Base-by-base conservation (phyloP, 345 rosid genomes). In the Atalantia buxifolia region DNA sequence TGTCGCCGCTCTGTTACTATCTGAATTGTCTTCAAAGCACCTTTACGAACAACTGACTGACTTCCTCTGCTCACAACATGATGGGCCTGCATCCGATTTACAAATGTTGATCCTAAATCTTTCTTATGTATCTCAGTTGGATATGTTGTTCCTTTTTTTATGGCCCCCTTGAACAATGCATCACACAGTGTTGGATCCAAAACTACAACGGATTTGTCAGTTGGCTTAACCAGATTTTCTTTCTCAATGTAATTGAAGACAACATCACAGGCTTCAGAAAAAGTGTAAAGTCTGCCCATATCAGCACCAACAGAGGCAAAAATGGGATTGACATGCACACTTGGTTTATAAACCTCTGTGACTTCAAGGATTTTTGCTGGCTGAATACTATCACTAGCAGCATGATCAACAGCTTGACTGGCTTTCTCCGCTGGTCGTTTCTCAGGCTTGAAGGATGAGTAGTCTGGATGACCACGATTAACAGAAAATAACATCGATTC, bases 81-180 rank as follows among this genome's bases (percentile, higher is more conserved):
- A 83, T 91, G 91, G 27, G 97, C 90, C 76, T 91, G 99, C 98
- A 96, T 92, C 75, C 99, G 88, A 53, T 88, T 86, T 80, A 89
- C 61, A 82, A 94, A 94, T 42, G 83, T 88, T 21, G 86, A 79
- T 61, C 91, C 97, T 74, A 94, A 74, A 82, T 96, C 98, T 76
- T 89, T 94, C 85, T 91, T 96, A 76, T 89, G 97, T 75, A 96
- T 87, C 86, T 89, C 97, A 31, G 98, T 89, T 21, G 98, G 99
- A 79, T 94, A 96, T 19, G 88, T 71, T 27, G 97, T 81, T 80
- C 99, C 99, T 82, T 96, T 96, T 86, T 96, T 96, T 35, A 96
- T 87, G 61, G 98, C 89, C 84, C 99, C 99, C 84, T 96, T 96
- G 86, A 88, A 92, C 72, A 96, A 86, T 62, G 97, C 86, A 79